Base-by-base conservation (phyloP, 305 asterid species). In the Solanum hybrid region DNA sequence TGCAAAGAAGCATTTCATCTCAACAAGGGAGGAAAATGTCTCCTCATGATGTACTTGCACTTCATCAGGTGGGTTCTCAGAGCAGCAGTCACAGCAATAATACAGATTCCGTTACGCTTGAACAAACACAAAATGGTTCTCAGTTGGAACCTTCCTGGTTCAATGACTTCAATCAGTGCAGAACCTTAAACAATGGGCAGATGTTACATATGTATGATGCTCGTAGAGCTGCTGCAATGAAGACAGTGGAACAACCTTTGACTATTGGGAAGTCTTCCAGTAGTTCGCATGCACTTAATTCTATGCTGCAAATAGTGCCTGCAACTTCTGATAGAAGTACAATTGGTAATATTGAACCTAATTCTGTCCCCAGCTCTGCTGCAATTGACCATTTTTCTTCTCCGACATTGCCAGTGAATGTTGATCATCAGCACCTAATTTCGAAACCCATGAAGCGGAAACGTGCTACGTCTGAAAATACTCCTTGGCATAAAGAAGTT, bases 401-500 rank as follows among this genome's bases (percentile, higher is more conserved):
- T 34, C 81, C 85, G n/a, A 76, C 85, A 29, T 80, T 87, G 83
- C 90, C 84, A 26, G 81, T 8, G 41, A 68, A 70, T 72, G 17
- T 32, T 89, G 92, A 73, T 90, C 93, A 91, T 90, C 92, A 92
- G 89, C 91, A 90, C 91, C 93, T 91, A 84, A 81, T 89, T 77
- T 89, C 61, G 92, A 91, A 91, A 89, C 93, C 95, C 89, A 93
- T 93, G 92, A 97, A 96, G 94, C 97, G 97, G 24, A 94, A 94
- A 93, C 93, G 87, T 93, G 95, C 93, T 86, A 89, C 96, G 73
- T 92, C 93, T 87, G 95, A 92, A 89, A 92, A 88, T 91, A 92
- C 85, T 91, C 94, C 98, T 68, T 96, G 98, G 98, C 89, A 89
- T 92, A 93, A 91, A 89, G 95, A 94, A 93, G 96, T 96, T 90